Conservation (phyloP, 2,329 filamentous ascomycete species). For the Penicillium sp. region DNA sequence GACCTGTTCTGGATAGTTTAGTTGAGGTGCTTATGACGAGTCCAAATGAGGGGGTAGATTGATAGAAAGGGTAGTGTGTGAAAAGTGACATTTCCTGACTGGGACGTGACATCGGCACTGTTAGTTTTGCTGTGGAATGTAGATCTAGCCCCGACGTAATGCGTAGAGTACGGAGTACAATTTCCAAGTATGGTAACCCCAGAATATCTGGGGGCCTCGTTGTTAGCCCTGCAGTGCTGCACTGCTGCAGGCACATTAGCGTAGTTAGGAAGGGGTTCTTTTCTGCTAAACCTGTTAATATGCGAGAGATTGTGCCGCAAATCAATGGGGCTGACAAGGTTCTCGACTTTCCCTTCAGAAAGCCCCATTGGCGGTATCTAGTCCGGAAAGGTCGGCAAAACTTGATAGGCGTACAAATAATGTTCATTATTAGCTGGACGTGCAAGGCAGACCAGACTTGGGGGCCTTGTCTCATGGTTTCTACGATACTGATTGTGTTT, state of each 20-base stretch:
- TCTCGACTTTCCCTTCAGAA: neutral
- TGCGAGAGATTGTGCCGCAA: neutral
- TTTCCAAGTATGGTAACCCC: neutral
- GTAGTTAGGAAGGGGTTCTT: neutral
- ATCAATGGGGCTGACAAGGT: neutral
- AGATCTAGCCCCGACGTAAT: neutral
- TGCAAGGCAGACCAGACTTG: neutral
- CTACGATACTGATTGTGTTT: neutral
- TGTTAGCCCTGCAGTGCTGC: neutral
- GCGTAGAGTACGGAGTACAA: neutral
- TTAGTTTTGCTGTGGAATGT: neutral
- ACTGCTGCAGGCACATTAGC: neutral
- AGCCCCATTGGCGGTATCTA: neutral
- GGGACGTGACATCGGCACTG: too few species aligned
- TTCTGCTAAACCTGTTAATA: neutral
- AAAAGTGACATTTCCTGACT: too few species aligned
- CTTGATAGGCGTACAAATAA: neutral
- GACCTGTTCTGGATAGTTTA: neutral
- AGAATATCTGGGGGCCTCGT: neutral
- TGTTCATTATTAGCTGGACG: neutral
- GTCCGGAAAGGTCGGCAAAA: too few species aligned
- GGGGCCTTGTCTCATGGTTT: neutral
- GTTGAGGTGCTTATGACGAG: neutral
- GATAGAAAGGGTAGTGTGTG: neutral
- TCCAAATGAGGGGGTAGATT: neutral